Conservation (phyloP, 2,329 filamentous ascomycete genomes). For the Chaetoscypha palmicola region DNA sequence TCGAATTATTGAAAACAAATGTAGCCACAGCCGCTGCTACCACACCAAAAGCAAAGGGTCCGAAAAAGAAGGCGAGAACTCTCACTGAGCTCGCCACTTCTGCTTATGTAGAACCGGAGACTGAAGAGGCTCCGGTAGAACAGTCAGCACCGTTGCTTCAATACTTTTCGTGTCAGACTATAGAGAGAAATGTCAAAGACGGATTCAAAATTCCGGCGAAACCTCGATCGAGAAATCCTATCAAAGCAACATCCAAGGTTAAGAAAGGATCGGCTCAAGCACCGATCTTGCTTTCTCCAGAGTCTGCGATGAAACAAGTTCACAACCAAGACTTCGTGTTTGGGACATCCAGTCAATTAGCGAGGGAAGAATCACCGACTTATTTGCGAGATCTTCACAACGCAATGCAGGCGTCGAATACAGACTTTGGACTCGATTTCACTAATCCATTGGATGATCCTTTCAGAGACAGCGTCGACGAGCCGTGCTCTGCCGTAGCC, state of each 20-base stretch:
- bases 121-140: conserved; percentile 31
- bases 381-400: conserved; percentile 55
- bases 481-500: conserved; percentile 9
- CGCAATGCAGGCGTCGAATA: conserved; percentile 54
- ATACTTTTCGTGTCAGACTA: conserved; percentile 34
- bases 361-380: conserved; percentile 62
- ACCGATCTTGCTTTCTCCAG: conserved; percentile 58
- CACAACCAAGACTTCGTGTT: conserved; percentile 72
- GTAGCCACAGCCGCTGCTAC: conserved; percentile 24
- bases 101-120: no score
- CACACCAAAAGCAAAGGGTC: conserved; percentile 43
- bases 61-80: conserved; percentile 65
- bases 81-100: conserved; percentile 74
- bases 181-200: conserved; percentile 7
- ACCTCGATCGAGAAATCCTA: conserved; percentile 20
- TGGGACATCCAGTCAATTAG: conserved; percentile 78
- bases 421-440: conserved; percentile 35
- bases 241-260: conserved; percentile 32
- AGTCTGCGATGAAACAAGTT: conserved; percentile 58
- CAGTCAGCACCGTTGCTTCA: conserved; percentile 37
- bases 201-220: conserved; percentile 23
- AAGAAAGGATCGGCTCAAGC: conserved; percentile 34
- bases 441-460: conserved; percentile 29
- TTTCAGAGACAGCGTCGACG: conserved; percentile 20
- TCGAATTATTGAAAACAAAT: conserved; percentile 42